These are phyloP conservation scores for Rhizopogon rudus DNA, from an alignment of 768 basidiomycete species.

Conservation along the genomic window DNA sequence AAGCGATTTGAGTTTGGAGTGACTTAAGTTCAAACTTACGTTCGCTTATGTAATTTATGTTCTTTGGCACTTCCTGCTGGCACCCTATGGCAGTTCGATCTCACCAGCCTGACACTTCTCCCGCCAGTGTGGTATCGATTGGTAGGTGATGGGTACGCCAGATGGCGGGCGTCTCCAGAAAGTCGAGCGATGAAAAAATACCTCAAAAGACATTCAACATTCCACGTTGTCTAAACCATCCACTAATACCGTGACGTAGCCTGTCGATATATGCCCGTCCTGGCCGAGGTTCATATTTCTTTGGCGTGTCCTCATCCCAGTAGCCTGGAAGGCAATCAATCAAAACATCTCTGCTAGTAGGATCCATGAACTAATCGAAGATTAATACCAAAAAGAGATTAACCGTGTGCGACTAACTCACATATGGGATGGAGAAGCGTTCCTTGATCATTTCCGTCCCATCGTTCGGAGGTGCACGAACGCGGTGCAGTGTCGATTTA, in stretches of 20 bases:
- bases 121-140: no score
- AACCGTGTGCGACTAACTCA: conserved; percentile 21
- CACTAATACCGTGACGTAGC: conserved; percentile 28
- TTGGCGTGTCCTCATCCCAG: conserved; percentile 39
- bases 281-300: conserved; percentile 44
- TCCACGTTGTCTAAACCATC: no score
- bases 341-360: conserved; percentile 35
- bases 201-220: no score
- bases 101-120: no score
- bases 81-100: no score
- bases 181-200: no score
- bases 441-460: conserved; percentile 36
- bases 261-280: conserved; percentile 34
- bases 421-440: conserved; percentile 61
- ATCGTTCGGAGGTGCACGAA: conserved; percentile 34
- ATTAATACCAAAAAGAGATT: not conserved
- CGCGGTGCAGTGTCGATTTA: conserved; percentile 44
- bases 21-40: no score
- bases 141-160: no score
- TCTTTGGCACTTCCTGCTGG: no score
- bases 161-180: no score
- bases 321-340: conserved; percentile 51
- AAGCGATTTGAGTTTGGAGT: no score
- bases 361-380: conserved; percentile 23
- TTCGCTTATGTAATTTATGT: no score